phyloP scores from a whole-genome alignment of 2,329 filamentous ascomycete species.

The Beauveria sp. region DNA sequence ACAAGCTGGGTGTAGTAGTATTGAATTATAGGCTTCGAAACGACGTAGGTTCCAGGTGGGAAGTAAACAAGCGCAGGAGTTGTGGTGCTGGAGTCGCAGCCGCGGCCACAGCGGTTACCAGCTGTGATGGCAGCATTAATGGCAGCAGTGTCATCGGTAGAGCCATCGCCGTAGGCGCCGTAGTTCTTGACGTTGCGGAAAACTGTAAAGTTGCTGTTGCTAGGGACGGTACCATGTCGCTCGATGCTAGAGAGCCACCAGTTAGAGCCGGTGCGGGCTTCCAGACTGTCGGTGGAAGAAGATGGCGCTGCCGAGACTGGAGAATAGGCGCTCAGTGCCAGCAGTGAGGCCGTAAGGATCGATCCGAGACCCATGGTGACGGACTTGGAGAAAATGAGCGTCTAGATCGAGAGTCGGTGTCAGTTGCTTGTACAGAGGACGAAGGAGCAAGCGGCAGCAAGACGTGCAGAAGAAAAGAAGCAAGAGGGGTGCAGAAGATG shows the following conservation, averaged over 20 bases:
- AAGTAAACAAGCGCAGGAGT: constrained; percentile 87
- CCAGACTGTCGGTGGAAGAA: constrained; percentile 5
- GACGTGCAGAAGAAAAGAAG: not conserved
- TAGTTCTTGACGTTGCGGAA: constrained; percentile 73
- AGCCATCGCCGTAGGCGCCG: constrained; percentile 60
- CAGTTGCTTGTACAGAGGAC: not conserved
- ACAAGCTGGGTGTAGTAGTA: constrained; percentile 93
- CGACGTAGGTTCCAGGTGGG: constrained; percentile 76
- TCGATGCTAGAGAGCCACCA: constrained; percentile 70
- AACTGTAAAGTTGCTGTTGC: constrained; percentile 54
- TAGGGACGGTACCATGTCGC: constrained; percentile 58
- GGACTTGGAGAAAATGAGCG: not conserved
- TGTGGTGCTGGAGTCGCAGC: constrained; percentile 78
- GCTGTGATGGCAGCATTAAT: constrained; percentile 78
- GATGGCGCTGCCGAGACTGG: constrained; percentile 12
- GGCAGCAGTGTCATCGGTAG: constrained; percentile 76
- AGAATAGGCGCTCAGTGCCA: constrained; percentile 9
- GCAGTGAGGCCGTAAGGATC: constrained; percentile 11
- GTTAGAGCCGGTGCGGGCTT: constrained; percentile 28
- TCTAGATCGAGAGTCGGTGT: not conserved
- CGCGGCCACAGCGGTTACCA: constrained; percentile 71
- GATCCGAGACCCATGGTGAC: constrained; percentile 10
- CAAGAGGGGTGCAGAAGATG: not conserved
- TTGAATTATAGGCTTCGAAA: constrained; percentile 72
- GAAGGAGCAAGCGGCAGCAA: not conserved